phyloP scores from a whole-genome alignment of 1,284 basidiomycete genomes.

The Marasmius sp. region DNA sequence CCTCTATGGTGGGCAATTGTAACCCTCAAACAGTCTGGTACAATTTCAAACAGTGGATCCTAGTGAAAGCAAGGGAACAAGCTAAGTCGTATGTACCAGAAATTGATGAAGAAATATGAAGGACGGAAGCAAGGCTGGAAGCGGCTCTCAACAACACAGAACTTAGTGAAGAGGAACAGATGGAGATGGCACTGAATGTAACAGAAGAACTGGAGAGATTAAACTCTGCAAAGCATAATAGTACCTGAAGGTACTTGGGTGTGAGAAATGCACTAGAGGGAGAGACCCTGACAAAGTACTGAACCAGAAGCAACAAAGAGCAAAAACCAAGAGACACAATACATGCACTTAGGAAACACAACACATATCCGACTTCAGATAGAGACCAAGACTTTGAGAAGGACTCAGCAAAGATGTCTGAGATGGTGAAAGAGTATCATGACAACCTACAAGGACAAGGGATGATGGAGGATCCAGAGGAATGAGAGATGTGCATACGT shows the following conservation, averaged over 20 bases:
- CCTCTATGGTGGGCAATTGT: too few species aligned
- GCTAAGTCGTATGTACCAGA: too few species aligned
- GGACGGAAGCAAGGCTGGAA: too few species aligned
- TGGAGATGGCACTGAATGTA: neutral
- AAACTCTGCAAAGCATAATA: neutral
- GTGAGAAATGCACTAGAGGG: constrained; percentile 16
- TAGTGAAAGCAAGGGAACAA: too few species aligned
- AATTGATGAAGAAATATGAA: too few species aligned
- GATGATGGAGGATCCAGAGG: too few species aligned
- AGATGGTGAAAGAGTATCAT: neutral
- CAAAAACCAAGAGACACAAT: constrained; percentile 18
- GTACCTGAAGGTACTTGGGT: neutral
- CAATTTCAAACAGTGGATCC: too few species aligned
- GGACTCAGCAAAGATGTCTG: neutral
- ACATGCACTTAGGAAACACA: constrained; percentile 12
- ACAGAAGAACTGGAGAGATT: neutral
- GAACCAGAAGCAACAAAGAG: constrained; percentile 19
- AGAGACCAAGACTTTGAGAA: neutral
- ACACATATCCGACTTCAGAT: neutral
- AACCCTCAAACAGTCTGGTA: too few species aligned
- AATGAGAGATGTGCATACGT: too few species aligned
- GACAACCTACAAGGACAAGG: too few species aligned
- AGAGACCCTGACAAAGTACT: constrained; percentile 25
- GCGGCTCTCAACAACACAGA: neutral
- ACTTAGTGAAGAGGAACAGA: neutral